Conservation (phyloP, 192 early-diverging fungal species). For the Coemansia sp. region DNA sequence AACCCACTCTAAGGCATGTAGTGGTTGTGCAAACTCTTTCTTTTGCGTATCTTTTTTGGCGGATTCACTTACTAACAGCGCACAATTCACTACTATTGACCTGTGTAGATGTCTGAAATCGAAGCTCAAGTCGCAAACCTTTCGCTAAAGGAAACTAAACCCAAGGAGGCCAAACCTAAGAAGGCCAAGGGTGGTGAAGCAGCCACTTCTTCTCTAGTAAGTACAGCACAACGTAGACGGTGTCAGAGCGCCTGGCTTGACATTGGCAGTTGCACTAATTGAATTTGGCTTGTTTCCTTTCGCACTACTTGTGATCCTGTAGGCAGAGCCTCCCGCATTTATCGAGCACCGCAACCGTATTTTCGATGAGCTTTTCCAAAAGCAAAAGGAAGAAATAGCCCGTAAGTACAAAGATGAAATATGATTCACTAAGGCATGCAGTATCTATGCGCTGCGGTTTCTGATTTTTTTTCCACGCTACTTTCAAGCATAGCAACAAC, state of each 20-base stretch:
- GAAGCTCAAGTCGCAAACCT: constrained; percentile 37
- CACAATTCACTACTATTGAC: neutral
- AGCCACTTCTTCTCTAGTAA: constrained; percentile 28
- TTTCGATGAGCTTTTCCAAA: constrained; percentile 54
- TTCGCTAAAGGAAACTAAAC: constrained; percentile 36
- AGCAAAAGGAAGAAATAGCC: constrained; percentile 51
- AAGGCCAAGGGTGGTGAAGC: constrained; percentile 12
- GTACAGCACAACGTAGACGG: neutral
- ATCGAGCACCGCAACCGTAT: constrained; percentile 57
- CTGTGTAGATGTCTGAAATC: constrained; percentile 48
- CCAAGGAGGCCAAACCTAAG: constrained; percentile 19
- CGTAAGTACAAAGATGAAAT: constrained; percentile 33
- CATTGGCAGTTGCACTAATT: neutral
- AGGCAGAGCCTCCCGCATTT: constrained; percentile 49
- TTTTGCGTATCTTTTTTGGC: neutral
- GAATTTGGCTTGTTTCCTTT: neutral
- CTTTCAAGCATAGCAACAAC: neutral
- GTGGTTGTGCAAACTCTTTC: neutral
- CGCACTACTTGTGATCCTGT: constrained; percentile 8
- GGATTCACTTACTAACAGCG: neutral
- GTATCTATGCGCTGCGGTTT: neutral
- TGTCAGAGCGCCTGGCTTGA: neutral
- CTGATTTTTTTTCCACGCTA: neutral
- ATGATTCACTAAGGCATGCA: constrained; percentile 21
- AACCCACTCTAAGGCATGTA: neutral